Conservation (phyloP, 352 stramenopile genomes). For the Pythium myriotylum region DNA sequence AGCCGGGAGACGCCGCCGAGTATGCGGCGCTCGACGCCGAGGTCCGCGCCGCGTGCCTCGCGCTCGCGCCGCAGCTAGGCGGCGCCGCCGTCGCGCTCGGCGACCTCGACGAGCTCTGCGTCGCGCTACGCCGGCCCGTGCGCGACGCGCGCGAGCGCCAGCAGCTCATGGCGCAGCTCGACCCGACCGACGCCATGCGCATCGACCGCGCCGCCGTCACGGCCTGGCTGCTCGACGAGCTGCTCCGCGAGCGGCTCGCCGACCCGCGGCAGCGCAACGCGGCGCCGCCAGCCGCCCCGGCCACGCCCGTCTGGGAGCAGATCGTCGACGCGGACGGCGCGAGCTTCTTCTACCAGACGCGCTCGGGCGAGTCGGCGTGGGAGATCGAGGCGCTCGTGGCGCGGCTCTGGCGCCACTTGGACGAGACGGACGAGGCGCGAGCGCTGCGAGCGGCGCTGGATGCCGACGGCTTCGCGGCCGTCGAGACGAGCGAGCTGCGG, state of each 20-base stretch:
- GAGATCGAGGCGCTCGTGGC: conserved; percentile 43
- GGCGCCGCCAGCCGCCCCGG: conserved; percentile 18
- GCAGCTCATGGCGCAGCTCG: conserved; percentile 53
- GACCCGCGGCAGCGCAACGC: neutral
- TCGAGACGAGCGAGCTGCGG: conserved; percentile 34
- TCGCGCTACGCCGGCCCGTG: conserved; percentile 38
- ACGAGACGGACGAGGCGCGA: conserved; percentile 27
- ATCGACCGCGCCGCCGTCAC: conserved; percentile 57
- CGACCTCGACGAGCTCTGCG: conserved; percentile 56
- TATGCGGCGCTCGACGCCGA: conserved; percentile 62
- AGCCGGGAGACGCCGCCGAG: conserved; percentile 35
- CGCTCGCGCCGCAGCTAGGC: conserved; percentile 35
- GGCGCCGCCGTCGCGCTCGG: conserved; percentile 41
- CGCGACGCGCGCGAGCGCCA: conserved; percentile 48
- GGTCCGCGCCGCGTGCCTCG: conserved; percentile 35
- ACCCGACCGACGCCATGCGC: conserved; percentile 62
- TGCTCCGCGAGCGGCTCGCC: conserved; percentile 12
- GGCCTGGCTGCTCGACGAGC: conserved; percentile 47
- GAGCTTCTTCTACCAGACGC: conserved; percentile 54
- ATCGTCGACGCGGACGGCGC: conserved; percentile 31
- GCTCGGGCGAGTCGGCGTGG: conserved; percentile 59
- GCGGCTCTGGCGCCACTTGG: conserved; percentile 37
- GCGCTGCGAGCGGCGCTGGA: conserved; percentile 9
- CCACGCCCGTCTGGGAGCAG: conserved; percentile 54
- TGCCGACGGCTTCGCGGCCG: conserved; percentile 12